Base-by-base conservation (phyloP, 805 yeast genomes). In the Priceomyces carsonii region DNA sequence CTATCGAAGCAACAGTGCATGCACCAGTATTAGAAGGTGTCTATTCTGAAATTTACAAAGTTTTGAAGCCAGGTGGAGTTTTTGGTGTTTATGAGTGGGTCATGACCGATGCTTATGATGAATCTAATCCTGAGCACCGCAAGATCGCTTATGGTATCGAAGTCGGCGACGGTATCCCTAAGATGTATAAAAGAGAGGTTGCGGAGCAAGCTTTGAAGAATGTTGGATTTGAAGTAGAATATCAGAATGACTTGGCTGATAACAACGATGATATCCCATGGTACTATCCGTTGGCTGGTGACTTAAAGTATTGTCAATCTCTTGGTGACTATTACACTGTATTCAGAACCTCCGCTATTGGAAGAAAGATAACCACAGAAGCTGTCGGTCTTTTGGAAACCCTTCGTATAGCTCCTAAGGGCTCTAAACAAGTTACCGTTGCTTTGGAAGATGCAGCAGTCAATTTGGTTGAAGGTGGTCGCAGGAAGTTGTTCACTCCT, bases 11-110 rank as follows among this genome's bases (percentile, higher is more conserved):
- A 41, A 91, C 99, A 21, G 96, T 89, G 39, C 99, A 91, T 60
- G 98, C 99, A 10, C 99, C 99, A 40, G 83, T 79, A 26, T 77
- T 93, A 55, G 96, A 89, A 66, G 97, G 97, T 59, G 98, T 93
- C 35, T 91, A 91, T 66, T 73, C 85, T 39, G 95, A 91, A 72
- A 91, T 91, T 57, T 93, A 79, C 79, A 87, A 87, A 60, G 96
- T 88, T 12, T 77, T 91, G 64, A 93, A 93, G 69, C 98, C 99
- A 52, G 98, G 98, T 58, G 99, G 99, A 63, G 79, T 74, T 32
- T 93, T 93, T 49, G 99, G 97, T 61, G 98, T 93, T 35, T 93
- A 93, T 71, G 99, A 93, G 69, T 93, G 99, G 99, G 98, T 93
- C 46, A 85, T 93, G 95, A 93, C 98, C 43, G 95, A 89, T 54